phyloP scores from a whole-genome alignment of 139 green algal genomes.

The Ostreobium quekettii region DNA sequence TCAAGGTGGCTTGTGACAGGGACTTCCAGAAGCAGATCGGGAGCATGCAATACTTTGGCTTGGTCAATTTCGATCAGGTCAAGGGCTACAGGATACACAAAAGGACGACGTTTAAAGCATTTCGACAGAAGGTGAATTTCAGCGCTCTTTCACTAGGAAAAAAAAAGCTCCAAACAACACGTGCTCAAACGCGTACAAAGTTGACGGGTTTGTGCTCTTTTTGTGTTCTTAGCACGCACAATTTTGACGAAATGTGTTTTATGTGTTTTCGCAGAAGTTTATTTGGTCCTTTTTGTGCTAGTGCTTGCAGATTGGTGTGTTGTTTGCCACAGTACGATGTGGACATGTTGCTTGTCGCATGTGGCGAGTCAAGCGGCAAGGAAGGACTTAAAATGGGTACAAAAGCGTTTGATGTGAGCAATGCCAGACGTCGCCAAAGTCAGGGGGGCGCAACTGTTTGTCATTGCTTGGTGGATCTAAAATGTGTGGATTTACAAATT shows the following conservation, averaged over 20 bases:
- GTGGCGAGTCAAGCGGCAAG: too few relatives aligned
- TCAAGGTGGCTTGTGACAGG: constrained; percentile 45
- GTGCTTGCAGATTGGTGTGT: too few relatives aligned
- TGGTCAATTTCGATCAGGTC: constrained; percentile 63
- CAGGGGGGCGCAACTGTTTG: too few relatives aligned
- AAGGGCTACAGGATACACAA: constrained; percentile 66
- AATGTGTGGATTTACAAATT: too few relatives aligned
- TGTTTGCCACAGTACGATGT: too few relatives aligned
- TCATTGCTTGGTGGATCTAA: too few relatives aligned
- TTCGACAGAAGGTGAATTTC: constrained; percentile 53
- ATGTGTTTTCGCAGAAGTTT: constrained; percentile 1
- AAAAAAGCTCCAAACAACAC: background rate
- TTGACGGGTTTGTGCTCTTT: background rate
- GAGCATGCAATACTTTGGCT: constrained; percentile 65
- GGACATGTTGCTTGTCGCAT: too few relatives aligned
- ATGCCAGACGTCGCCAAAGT: too few relatives aligned
- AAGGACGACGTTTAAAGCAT: constrained; percentile 65
- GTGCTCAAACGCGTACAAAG: constrained; percentile 29
- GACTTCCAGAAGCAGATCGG: constrained; percentile 62
- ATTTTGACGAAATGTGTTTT: background rate
- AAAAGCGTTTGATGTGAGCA: too few relatives aligned
- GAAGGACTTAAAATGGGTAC: too few relatives aligned
- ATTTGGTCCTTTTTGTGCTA: too few relatives aligned
- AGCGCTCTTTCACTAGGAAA: too few relatives aligned
- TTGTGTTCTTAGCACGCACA: background rate